These are phyloP conservation scores for Picea sitchensis DNA, from an alignment of 75 land plant genomes.

Conservation along the genomic window DNA sequence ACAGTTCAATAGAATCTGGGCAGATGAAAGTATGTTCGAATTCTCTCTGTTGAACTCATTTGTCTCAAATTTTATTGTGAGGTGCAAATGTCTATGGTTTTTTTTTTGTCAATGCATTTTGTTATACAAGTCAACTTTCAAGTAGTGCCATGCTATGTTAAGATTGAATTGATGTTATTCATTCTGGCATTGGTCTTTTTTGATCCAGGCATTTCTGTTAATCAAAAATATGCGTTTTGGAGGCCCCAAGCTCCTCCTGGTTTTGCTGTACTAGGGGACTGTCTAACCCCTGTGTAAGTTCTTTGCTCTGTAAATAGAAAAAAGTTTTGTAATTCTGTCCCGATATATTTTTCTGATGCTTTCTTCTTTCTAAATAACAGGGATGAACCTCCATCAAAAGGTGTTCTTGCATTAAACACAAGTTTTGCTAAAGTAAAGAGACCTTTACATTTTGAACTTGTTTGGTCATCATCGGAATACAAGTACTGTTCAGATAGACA, in stretches of 20 bases:
- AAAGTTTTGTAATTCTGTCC: neutral
- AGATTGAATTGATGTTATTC: neutral
- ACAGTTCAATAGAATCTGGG: conserved; percentile 88
- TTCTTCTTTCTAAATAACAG: conserved; percentile 25
- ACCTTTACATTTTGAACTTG: conserved; percentile 63
- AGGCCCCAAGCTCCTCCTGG: conserved; percentile 94
- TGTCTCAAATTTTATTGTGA: neutral
- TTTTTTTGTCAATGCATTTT: neutral
- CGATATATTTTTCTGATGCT: neutral
- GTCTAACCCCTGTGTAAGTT: conserved; percentile 82
- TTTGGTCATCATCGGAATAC: conserved; percentile 65
- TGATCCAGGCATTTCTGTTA: conserved; percentile 16
- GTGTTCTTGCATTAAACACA: conserved; percentile 90
- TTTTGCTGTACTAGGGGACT: conserved; percentile 93
- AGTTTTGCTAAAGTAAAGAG: conserved; percentile 72
- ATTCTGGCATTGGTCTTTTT: conserved; percentile 4
- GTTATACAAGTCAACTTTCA: neutral
- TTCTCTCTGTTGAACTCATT: neutral
- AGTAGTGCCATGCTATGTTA: neutral
- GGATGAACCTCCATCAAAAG: conserved; percentile 93
- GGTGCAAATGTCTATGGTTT: neutral
- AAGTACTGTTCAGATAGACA: conserved; percentile 4
- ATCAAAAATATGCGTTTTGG: conserved; percentile 81
- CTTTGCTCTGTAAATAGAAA: neutral
- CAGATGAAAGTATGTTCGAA: conserved; percentile 53